Percentiles rank a stretch among this genome's conserved stretches.
Conservation (phyloP, 768 basidiomycete genomes). For the Trametes cingulata region DNA sequence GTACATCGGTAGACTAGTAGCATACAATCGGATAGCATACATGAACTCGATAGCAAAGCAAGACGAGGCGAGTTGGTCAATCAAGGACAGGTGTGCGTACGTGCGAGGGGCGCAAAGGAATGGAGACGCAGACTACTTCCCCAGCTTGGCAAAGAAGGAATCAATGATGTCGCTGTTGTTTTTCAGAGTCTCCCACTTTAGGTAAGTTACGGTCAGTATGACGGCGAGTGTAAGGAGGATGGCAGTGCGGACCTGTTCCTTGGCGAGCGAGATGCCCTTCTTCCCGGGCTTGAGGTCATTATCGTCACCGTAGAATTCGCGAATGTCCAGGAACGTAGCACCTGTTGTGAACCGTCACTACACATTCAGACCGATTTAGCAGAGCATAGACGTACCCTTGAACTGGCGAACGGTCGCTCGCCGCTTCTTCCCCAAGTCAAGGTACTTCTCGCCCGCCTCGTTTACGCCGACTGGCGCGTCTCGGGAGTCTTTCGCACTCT, state of each 20-base stretch:
- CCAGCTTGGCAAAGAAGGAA: constrained; percentile 40
- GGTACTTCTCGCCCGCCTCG: constrained; percentile 53
- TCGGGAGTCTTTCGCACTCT: neutral
- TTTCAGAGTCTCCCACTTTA: constrained; percentile 62
- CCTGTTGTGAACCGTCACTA: constrained; percentile 42
- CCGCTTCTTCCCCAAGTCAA: constrained; percentile 73
- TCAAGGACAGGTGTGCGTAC: neutral
- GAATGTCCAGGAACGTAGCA: constrained; percentile 61
- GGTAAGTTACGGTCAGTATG: neutral
- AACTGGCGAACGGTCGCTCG: constrained; percentile 57
- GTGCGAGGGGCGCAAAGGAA: neutral
- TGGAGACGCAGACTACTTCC: constrained; percentile 4
- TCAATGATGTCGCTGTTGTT: constrained; percentile 48
- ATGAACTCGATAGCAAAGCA: neutral
- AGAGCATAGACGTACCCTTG: constrained; percentile 38
- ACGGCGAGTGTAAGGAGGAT: neutral
- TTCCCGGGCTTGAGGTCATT: constrained; percentile 72
- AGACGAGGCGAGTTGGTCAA: neutral
- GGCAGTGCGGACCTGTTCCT: constrained; percentile 55
- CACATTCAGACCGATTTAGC: constrained; percentile 19
- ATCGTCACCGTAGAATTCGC: constrained; percentile 64
- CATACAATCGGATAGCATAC: constrained; percentile 1
- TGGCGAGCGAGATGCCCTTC: constrained; percentile 70
- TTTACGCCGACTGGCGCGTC: constrained; percentile 14
- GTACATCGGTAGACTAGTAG: constrained; percentile 3